Conservation (phyloP, 179 eudicot species). For the Beta corolliflora region DNA sequence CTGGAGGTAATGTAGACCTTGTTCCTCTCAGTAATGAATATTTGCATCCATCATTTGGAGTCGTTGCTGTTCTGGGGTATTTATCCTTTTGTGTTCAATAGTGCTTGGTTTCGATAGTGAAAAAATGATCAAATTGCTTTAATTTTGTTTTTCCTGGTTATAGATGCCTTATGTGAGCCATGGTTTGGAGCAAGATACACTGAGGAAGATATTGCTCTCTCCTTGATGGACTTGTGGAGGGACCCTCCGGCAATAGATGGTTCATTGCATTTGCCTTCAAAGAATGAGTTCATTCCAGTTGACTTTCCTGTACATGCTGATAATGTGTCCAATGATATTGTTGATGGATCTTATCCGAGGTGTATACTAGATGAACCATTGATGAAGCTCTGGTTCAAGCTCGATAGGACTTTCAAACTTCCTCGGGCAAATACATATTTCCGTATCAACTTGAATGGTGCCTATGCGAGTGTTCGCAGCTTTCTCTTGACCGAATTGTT, state of each 20-base stretch:
- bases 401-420: slow-evolving; percentile 75
- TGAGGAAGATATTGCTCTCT: slow-evolving; percentile 73
- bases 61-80: background rate
- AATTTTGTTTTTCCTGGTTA: background rate
- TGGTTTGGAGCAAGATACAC: slow-evolving; percentile 88
- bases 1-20: slow-evolving; percentile 50
- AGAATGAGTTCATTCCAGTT: slow-evolving; percentile 84
- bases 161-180: slow-evolving; percentile 72
- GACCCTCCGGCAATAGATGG: slow-evolving; percentile 74
- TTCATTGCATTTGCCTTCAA: slow-evolving; percentile 78
- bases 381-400: slow-evolving; percentile 90
- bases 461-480: slow-evolving; percentile 56
- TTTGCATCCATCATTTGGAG: background rate
- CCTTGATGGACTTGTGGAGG: slow-evolving; percentile 65
- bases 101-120: background rate
- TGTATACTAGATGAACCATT: slow-evolving; percentile 83
- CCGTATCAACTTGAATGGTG: slow-evolving; percentile 76
- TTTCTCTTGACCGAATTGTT: slow-evolving; percentile 85
- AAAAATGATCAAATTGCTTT: slow-evolving; percentile 5
- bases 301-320: slow-evolving; percentile 73
- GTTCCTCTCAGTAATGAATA: slow-evolving; percentile 1
- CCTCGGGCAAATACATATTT: slow-evolving; percentile 99
- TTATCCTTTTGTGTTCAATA: background rate
- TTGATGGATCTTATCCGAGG: slow-evolving; percentile 50
- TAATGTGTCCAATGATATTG: slow-evolving; percentile 37